phyloP scores from a whole-genome alignment of 495 filamentous ascomycete genomes.

The Podospora pseudocomata region DNA sequence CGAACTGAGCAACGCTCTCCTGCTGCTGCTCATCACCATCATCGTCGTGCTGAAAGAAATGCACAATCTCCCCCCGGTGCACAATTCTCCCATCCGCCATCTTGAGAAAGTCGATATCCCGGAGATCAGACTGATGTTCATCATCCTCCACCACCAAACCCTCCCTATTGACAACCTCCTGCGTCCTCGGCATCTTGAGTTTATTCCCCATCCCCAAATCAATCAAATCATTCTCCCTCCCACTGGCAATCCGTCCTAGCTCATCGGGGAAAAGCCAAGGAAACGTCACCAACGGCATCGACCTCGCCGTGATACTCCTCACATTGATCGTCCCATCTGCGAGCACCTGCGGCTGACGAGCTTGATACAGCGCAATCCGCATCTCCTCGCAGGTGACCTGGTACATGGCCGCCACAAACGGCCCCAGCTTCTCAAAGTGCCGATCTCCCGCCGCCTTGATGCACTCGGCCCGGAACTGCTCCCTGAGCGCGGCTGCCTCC shows the following conservation, averaged over 20 bases:
- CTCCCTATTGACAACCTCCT: slow-evolving; percentile 6
- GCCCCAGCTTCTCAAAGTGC: slow-evolving; percentile 56
- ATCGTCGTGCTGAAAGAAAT: slow-evolving; percentile 31
- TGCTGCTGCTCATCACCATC: slow-evolving; percentile 17
- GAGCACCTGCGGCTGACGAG: slow-evolving; percentile 35
- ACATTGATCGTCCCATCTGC: slow-evolving; percentile 34
- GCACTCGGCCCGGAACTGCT: slow-evolving; percentile 63
- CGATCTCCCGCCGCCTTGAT: slow-evolving; percentile 59
- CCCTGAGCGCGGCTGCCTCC: slow-evolving; percentile 59
- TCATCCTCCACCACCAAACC: neutral
- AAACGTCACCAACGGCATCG: slow-evolving; percentile 83
- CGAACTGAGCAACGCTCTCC: neutral
- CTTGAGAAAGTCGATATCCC: slow-evolving; percentile 20
- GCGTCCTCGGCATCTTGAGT: neutral
- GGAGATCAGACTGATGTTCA: slow-evolving; percentile 4
- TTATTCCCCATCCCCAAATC: neutral
- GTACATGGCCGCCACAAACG: slow-evolving; percentile 85
- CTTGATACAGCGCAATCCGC: slow-evolving; percentile 48
- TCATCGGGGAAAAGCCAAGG: slow-evolving; percentile 82
- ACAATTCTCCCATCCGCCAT: slow-evolving; percentile 28
- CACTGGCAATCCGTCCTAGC: slow-evolving; percentile 65
- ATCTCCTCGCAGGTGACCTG: slow-evolving; percentile 71
- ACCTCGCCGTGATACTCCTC: slow-evolving; percentile 38
- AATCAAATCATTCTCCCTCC: slow-evolving; percentile 10
- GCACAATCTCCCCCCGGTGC: slow-evolving; percentile 35